Percentiles rank a stretch among this genome's conserved stretches.
Evolutionary conservation across 164 flowering plant species (phyloP).

Genomic region (Magnolia sinica): DNA sequence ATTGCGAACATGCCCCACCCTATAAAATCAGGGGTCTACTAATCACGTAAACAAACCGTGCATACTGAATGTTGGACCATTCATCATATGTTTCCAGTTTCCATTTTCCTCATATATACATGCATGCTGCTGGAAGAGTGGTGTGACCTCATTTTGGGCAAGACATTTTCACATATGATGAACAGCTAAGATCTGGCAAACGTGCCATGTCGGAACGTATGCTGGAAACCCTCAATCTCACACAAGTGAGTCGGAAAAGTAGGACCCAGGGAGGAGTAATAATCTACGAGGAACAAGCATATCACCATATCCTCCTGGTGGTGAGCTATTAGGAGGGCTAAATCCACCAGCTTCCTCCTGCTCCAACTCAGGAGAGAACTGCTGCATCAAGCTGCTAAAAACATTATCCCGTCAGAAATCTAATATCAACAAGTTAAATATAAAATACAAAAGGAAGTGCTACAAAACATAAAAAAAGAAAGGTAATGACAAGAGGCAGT

Average conservation of each 20-base stretch:
- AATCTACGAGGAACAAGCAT: not conserved
- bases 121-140: not conserved
- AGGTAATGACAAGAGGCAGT: not conserved
- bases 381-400: slow-evolving; percentile 43
- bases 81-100: not conserved
- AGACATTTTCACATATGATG: not conserved
- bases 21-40: not conserved
- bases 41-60: not conserved
- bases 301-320: slow-evolving; percentile 33
- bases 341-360: slow-evolving; percentile 36
- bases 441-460: not conserved
- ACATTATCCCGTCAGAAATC: not conserved
- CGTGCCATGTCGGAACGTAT: not conserved
- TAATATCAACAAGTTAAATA: not conserved
- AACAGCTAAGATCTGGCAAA: not conserved
- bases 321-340: slow-evolving; percentile 34
- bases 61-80: not conserved
- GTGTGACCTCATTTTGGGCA: not conserved
- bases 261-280: not conserved
- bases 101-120: not conserved
- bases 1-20: too few species aligned
- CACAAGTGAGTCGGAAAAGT: not conserved
- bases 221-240: not conserved
- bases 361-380: slow-evolving; percentile 40
- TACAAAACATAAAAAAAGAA: not conserved